These are phyloP conservation scores for Coemansia sp. DNA, from an alignment of 192 early-diverging fungal species.

Conservation along the genomic window DNA sequence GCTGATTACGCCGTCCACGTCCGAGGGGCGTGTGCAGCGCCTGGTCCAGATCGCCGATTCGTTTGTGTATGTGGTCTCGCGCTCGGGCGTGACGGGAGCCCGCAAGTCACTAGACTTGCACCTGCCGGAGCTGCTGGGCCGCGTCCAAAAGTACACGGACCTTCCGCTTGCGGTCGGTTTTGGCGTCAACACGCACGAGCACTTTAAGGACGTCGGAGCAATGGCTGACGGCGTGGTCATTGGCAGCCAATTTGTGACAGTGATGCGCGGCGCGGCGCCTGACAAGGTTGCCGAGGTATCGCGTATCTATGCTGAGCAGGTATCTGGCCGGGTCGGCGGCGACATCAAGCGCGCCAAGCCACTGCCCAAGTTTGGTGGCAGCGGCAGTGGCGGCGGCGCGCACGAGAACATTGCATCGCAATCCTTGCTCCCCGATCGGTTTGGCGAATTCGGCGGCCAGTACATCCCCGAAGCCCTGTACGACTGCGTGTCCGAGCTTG, in stretches of 20 bases:
- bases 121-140: constrained; percentile 64
- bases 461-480: constrained; percentile 98
- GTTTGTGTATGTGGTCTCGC: constrained; percentile 94
- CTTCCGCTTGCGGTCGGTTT: constrained; percentile 94
- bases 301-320: constrained; percentile 49
- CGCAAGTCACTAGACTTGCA: constrained; percentile 58
- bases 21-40: constrained; percentile 70
- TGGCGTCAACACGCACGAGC: constrained; percentile 85
- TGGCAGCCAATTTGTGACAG: constrained; percentile 83
- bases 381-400: background rate
- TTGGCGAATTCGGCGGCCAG: constrained; percentile 94
- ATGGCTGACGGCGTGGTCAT: constrained; percentile 96
- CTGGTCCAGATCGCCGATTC: constrained; percentile 79
- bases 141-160: constrained; percentile 73
- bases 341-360: constrained; percentile 20
- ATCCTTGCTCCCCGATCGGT: constrained; percentile 67
- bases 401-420: constrained; percentile 5
- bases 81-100: constrained; percentile 91
- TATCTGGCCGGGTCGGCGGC: constrained; percentile 44
- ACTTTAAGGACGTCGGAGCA: constrained; percentile 77
- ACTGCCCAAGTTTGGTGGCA: constrained; percentile 7
- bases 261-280: constrained; percentile 58
- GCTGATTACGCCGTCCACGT: constrained; percentile 90
- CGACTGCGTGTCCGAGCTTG: constrained; percentile 88
- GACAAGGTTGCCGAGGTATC: constrained; percentile 43